Conservation (phyloP, 148 eudicot genomes). For the Arbutus unedo region DNA sequence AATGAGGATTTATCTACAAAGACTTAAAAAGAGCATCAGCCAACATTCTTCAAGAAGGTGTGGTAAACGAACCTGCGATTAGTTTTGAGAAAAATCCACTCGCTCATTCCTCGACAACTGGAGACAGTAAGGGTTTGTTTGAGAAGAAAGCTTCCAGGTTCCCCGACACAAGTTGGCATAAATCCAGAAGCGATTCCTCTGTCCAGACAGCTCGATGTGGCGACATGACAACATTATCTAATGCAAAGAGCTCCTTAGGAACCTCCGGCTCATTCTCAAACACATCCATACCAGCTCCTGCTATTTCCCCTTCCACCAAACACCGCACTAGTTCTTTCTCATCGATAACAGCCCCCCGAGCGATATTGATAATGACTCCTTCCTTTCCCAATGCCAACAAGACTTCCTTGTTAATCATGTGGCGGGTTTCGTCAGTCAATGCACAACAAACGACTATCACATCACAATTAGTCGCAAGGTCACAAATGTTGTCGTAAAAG, state of each 20-base stretch:
- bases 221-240: conserved; percentile 68
- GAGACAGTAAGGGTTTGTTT: conserved; percentile 44
- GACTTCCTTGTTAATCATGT: conserved; percentile 58
- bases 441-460: conserved; percentile 57
- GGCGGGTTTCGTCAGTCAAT: conserved; percentile 58
- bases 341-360: conserved; percentile 61
- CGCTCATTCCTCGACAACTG: conserved; percentile 24
- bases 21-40: background rate
- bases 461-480: conserved; percentile 44
- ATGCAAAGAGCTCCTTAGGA: conserved; percentile 44
- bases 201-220: conserved; percentile 58
- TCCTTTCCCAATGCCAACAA: conserved; percentile 52
- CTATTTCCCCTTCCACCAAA: conserved; percentile 51
- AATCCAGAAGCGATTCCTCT: conserved; percentile 34
- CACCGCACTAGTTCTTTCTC: conserved; percentile 52
- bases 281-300: conserved; percentile 81
- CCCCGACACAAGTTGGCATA: conserved; percentile 37
- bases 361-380: conserved; percentile 57
- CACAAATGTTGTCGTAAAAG: conserved; percentile 29
- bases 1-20: background rate
- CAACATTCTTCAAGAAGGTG: background rate
- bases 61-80: conserved; percentile 15
- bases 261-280: conserved; percentile 66
- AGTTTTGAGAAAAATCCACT: background rate
- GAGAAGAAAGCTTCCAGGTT: conserved; percentile 70